These are phyloP conservation scores for Penicillium tannophilum DNA, from an alignment of 495 filamentous ascomycete species.

Conservation along the genomic window DNA sequence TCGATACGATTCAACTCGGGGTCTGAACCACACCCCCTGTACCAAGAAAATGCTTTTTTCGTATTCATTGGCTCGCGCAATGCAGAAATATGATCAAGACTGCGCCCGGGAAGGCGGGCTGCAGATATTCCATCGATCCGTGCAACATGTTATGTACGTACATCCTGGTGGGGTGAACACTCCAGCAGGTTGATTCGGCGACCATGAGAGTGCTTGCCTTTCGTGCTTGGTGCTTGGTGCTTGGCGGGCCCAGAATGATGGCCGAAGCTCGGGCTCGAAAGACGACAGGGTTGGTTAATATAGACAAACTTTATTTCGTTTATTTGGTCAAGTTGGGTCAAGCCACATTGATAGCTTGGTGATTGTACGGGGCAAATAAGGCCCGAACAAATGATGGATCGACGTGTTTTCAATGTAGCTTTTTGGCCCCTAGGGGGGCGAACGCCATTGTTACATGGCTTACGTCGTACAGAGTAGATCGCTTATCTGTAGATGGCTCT, in stretches of 20 bases:
- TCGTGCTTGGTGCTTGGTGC: neutral
- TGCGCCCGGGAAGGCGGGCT: constrained; percentile 10
- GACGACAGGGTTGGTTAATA: constrained; percentile 2
- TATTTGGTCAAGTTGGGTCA: neutral
- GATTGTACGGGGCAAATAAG: neutral
- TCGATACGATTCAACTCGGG: constrained; percentile 4
- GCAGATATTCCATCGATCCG: constrained; percentile 3
- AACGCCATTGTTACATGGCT: neutral
- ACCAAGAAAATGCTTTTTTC: neutral
- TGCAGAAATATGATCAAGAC: neutral
- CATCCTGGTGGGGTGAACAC: constrained; percentile 20
- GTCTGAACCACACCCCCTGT: constrained; percentile 8
- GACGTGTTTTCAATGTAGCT: neutral
- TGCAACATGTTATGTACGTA: constrained; percentile 5
- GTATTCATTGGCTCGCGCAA: neutral
- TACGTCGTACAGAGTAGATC: neutral
- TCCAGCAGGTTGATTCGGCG: constrained; percentile 9
- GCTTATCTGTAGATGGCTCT: neutral
- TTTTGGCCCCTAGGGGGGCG: neutral
- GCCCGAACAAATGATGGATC: neutral
- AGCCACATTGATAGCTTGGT: neutral
- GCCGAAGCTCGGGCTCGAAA: neutral
- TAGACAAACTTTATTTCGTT: constrained; percentile 3
- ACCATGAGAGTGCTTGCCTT: neutral
- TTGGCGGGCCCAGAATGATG: neutral